Conservation (phyloP, 139 green algal genomes). For the Penium margaritaceum region DNA sequence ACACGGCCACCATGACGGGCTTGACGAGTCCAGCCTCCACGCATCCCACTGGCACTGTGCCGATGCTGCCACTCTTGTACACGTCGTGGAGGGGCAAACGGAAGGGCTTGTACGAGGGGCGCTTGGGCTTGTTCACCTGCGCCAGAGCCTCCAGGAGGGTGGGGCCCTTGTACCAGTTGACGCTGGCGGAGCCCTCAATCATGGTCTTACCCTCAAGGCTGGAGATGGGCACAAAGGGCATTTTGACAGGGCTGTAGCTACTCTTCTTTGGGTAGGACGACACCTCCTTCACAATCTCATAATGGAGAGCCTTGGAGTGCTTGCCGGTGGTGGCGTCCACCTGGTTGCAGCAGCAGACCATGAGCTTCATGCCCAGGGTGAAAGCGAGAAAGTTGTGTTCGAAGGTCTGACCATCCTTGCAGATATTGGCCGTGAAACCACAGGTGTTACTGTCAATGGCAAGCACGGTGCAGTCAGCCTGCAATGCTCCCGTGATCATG, state of each 20-base stretch:
- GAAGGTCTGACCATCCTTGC: conserved; percentile 88
- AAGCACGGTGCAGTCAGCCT: conserved; percentile 65
- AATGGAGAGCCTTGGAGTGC: conserved; percentile 87
- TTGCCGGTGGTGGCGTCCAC: conserved; percentile 71
- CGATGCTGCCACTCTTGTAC: conserved; percentile 99
- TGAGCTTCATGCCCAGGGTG: conserved; percentile 95
- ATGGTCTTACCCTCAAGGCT: conserved; percentile 99
- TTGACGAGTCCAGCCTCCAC: conserved; percentile 95
- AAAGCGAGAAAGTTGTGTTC: conserved; percentile 95
- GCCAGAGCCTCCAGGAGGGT: conserved; percentile 59
- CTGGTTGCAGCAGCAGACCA: conserved; percentile 73
- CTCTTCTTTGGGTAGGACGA: conserved; percentile 75
- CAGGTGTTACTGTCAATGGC: conserved; percentile 77
- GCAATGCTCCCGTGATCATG: conserved; percentile 90
- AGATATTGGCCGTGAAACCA: conserved; percentile 51
- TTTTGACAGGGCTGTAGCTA: conserved; percentile 72
- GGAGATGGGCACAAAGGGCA: conserved; percentile 96
- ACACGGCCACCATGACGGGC: conserved; percentile 75
- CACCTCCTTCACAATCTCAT: conserved; percentile 97
- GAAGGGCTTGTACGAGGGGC: conserved; percentile 43
- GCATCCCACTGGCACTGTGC: conserved; percentile 91
- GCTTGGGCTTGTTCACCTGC: conserved; percentile 46
- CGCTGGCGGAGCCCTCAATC: conserved; percentile 86
- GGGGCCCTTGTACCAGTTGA: conserved; percentile 86
- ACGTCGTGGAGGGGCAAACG: conserved; percentile 61